Conservation (phyloP, 352 stramenopile genomes). For the Saprolegnia parasitica region DNA sequence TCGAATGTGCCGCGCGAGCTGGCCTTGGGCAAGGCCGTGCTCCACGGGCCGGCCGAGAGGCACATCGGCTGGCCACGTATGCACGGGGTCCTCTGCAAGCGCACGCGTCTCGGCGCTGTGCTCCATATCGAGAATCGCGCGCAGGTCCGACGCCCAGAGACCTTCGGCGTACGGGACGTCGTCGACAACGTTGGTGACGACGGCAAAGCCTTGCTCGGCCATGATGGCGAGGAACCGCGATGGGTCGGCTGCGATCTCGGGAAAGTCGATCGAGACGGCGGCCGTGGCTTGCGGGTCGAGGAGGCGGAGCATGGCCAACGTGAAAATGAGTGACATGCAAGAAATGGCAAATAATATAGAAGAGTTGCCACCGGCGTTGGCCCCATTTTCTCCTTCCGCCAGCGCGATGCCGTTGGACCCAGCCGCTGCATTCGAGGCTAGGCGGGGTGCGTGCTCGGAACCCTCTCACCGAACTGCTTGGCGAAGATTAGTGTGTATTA, state of each 20-base stretch:
- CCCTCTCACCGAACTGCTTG: no score
- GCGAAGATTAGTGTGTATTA: no score
- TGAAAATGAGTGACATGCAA: neutral
- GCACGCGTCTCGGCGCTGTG: neutral
- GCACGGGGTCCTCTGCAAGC: neutral
- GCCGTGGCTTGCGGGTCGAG: neutral
- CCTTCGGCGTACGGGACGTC: neutral
- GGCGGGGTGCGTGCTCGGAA: no score
- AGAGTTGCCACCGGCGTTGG: no score
- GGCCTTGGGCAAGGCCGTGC: constrained; percentile 5
- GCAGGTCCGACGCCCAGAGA: neutral
- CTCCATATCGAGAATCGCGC: neutral
- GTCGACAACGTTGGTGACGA: constrained; percentile 2
- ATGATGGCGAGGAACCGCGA: neutral
- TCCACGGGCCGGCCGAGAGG: neutral
- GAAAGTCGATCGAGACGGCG: neutral
- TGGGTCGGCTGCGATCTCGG: neutral
- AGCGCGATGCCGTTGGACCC: no score
- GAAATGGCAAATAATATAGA: no score
- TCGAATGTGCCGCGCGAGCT: constrained; percentile 4
- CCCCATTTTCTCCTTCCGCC: no score
- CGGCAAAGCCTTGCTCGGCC: neutral
- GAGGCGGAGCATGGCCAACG: neutral
- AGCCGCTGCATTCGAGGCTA: no score
- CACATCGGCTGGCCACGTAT: constrained; percentile 9